Evolutionary conservation across 1,139 yeast genomes (phyloP).

Genomic region (Lodderomyces margitis): DNA sequence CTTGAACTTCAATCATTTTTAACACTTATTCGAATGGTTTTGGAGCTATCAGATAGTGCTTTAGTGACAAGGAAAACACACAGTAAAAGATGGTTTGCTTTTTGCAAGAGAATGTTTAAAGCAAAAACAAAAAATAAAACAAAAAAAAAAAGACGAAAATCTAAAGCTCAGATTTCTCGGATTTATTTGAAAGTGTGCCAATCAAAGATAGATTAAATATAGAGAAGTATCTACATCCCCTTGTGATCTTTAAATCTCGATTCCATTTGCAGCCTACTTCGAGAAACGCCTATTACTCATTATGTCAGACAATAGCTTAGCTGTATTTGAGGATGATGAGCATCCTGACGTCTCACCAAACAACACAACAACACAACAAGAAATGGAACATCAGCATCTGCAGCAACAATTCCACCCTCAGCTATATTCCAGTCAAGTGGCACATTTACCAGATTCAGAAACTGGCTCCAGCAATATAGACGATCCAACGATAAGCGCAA

Average conservation of each 20-base stretch:
- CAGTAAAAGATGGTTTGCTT: too few relatives aligned
- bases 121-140: not conserved
- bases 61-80: too few relatives aligned
- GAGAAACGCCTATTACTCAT: too few relatives aligned
- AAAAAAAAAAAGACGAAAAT: not conserved
- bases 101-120: too few relatives aligned
- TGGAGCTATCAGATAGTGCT: too few relatives aligned
- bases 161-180: too few relatives aligned
- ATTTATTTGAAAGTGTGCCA: too few relatives aligned
- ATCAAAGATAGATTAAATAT: too few relatives aligned
- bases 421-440: not conserved
- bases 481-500: slow-evolving; percentile 2
- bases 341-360: not conserved
- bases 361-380: slow-evolving; percentile 6
- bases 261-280: too few relatives aligned
- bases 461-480: not conserved
- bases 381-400: slow-evolving; percentile 3
- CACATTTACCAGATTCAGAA: not conserved
- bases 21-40: too few relatives aligned
- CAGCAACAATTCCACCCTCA: slow-evolving; percentile 3
- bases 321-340: not conserved
- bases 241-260: too few relatives aligned
- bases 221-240: too few relatives aligned
- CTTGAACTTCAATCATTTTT: slow-evolving; percentile 33
- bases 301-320: not conserved